These are phyloP conservation scores for Lithohypha guttulata DNA, from an alignment of 2,329 filamentous ascomycete species.

Conservation along the genomic window DNA sequence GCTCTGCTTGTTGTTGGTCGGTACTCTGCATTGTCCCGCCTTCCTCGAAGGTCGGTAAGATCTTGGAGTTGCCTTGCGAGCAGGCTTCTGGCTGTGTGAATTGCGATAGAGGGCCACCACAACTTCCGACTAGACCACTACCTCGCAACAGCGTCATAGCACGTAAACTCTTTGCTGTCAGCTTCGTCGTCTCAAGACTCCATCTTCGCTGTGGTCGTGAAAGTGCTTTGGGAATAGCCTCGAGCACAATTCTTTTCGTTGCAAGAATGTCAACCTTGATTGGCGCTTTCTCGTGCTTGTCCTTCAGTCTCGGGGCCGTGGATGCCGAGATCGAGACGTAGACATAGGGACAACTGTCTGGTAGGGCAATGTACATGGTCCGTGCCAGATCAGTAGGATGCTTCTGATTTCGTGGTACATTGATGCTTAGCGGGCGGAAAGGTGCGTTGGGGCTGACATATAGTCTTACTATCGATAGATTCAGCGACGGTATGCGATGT, in stretches of 20 bases:
- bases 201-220: conserved; percentile 65
- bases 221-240: conserved; percentile 72
- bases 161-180: conserved; percentile 60
- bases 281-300: conserved; percentile 2
- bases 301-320: conserved; percentile 25
- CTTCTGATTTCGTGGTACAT: conserved; percentile 29
- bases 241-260: conserved; percentile 49
- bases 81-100: conserved; percentile 28
- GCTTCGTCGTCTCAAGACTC: conserved; percentile 53
- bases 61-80: conserved; percentile 25
- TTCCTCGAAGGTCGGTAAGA: conserved; percentile 7
- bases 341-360: conserved; percentile 65
- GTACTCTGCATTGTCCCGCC: conserved; percentile 2
- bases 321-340: conserved; percentile 50
- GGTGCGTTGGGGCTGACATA: conserved; percentile 65
- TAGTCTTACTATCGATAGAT: conserved; percentile 64
- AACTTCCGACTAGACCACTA: conserved; percentile 56
- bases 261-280: conserved; percentile 19
- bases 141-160: conserved; percentile 61
- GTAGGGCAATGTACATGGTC: conserved; percentile 71
- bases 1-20: conserved; percentile 5
- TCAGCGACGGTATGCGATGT: conserved; percentile 46
- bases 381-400: conserved; percentile 49
- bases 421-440: conserved; percentile 44
- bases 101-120: conserved; percentile 66